Evolutionary conservation across 208 protist genomes (phyloP).

Genomic region (Balamuthia mandrillaris): DNA sequence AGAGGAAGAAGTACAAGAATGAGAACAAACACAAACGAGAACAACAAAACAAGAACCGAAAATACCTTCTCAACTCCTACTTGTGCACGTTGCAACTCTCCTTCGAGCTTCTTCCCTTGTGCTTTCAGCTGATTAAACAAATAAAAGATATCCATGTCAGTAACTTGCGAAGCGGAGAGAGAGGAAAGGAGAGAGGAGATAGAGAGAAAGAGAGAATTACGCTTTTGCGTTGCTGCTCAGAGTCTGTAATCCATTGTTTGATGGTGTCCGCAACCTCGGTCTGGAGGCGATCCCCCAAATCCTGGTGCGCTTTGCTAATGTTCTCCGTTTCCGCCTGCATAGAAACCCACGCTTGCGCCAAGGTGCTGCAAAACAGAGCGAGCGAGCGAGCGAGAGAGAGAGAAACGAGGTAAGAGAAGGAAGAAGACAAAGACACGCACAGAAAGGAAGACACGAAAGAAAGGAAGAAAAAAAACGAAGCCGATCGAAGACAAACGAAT

Average conservation of each 20-base stretch:
- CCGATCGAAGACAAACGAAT: too few species aligned
- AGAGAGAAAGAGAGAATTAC: neutral
- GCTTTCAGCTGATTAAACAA: neutral
- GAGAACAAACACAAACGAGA: too few species aligned
- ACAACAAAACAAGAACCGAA: too few species aligned
- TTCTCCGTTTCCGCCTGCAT: neutral
- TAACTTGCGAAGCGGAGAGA: neutral
- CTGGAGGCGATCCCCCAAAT: neutral
- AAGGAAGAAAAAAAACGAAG: too few species aligned
- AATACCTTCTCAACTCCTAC: neutral
- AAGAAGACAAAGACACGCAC: neutral
- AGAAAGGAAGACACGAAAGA: neutral
- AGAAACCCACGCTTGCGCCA: neutral
- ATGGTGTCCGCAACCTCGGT: neutral
- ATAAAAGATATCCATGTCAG: neutral
- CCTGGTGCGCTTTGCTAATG: neutral
- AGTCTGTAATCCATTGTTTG: neutral
- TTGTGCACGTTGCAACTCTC: neutral
- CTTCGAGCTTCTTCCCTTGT: neutral
- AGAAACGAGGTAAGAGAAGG: neutral
- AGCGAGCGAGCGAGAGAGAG: neutral
- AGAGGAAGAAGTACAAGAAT: too few species aligned
- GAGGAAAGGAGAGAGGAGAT: neutral
- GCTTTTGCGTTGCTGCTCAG: neutral
- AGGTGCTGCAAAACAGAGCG: neutral